Percentiles rank a stretch among this genome's conserved stretches.
Conservation (phyloP, 495 filamentous ascomycete genomes). For the Copromyces sp. region DNA sequence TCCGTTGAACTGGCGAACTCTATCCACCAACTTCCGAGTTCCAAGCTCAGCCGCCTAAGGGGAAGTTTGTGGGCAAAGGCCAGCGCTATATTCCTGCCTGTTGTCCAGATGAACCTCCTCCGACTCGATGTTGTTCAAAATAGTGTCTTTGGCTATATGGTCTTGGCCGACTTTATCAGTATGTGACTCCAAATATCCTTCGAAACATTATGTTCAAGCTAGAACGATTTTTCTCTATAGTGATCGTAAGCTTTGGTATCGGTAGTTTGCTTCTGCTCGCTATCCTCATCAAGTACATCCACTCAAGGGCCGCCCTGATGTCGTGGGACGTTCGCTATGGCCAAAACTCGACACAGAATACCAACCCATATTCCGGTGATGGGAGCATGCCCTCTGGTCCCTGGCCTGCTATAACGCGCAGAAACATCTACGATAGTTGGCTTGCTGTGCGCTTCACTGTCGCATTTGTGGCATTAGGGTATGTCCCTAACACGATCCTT, state of each 20-base stretch:
- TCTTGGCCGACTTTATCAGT: slow-evolving; percentile 34
- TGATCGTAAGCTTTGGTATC: slow-evolving; percentile 29
- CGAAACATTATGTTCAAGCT: not conserved
- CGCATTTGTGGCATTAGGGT: slow-evolving; percentile 34
- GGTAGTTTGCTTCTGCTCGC: slow-evolving; percentile 31
- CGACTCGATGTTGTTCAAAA: slow-evolving; percentile 17
- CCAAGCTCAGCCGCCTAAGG: slow-evolving; percentile 14
- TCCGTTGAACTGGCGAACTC: slow-evolving; percentile 29
- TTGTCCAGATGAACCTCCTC: slow-evolving; percentile 27
- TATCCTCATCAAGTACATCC: slow-evolving; percentile 37
- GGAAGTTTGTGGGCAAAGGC: slow-evolving; percentile 26
- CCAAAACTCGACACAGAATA: slow-evolving; percentile 9
- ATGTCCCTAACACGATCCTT: not conserved
- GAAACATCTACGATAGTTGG: slow-evolving; percentile 38
- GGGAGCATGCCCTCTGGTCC: not conserved
- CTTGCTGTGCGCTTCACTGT: slow-evolving; percentile 36
- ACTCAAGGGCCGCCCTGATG: slow-evolving; percentile 27
- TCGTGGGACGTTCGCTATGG: slow-evolving; percentile 31
- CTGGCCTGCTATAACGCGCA: not conserved
- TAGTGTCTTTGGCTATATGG: slow-evolving; percentile 24
- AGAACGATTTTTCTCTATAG: slow-evolving; percentile 13
- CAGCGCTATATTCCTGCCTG: slow-evolving; percentile 26
- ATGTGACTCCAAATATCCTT: slow-evolving; percentile 4
- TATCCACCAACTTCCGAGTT: slow-evolving; percentile 22
- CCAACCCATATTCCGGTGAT: not conserved